phyloP scores from a whole-genome alignment of 2,329 filamentous ascomycete species.

The Paecilomyces formosus region DNA sequence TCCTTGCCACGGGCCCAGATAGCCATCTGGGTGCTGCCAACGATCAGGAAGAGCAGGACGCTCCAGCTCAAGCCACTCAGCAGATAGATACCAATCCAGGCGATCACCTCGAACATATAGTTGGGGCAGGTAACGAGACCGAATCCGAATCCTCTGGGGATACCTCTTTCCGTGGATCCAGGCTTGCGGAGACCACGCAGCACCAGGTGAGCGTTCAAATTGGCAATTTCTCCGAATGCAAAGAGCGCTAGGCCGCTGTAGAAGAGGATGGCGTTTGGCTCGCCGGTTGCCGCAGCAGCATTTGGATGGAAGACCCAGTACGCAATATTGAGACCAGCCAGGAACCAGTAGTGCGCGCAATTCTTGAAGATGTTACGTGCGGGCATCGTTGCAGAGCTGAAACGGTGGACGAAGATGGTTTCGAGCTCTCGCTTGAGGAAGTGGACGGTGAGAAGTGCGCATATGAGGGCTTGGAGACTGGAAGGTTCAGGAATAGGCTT shows the following conservation, averaged over 20 bases:
- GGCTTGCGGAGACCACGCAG: slow-evolving; percentile 68
- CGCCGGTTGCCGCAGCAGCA: slow-evolving; percentile 54
- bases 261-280: slow-evolving; percentile 48
- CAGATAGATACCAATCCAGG: slow-evolving; percentile 77
- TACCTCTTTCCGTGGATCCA: slow-evolving; percentile 78
- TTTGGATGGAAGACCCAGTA: slow-evolving; percentile 77
- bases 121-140: slow-evolving; percentile 87
- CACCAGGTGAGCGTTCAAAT: slow-evolving; percentile 71
- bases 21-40: slow-evolving; percentile 73
- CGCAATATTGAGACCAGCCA: slow-evolving; percentile 73
- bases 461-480: slow-evolving; percentile 63
- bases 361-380: slow-evolving; percentile 88
- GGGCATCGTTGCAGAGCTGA: slow-evolving; percentile 93
- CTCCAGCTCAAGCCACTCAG: slow-evolving; percentile 68
- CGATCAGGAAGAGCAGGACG: slow-evolving; percentile 66
- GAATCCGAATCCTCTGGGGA: slow-evolving; percentile 81
- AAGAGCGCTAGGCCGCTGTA: slow-evolving; percentile 66
- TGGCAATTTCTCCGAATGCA: slow-evolving; percentile 69
- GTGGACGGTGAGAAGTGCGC: slow-evolving; percentile 68
- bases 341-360: slow-evolving; percentile 85
- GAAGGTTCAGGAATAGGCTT: slow-evolving; percentile 47
- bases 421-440: slow-evolving; percentile 94
- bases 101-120: slow-evolving; percentile 85
- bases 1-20: slow-evolving; percentile 90
- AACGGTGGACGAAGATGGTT: slow-evolving; percentile 90